Evolutionary conservation across 306 rosid species (phyloP).

Genomic region (barrel medic (Medicago truncatula)): MtrunA17r5.0-ANR NC_053048.1:39046001-39046500

Average conservation of each 20-base stretch:
- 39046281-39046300: not conserved
- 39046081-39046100: slow-evolving; percentile 32
- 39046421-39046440: slow-evolving; percentile 64
- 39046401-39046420: slow-evolving; percentile 68
- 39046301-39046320: not conserved
- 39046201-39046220: slow-evolving; percentile 62
- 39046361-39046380: slow-evolving; percentile 87
- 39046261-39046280: slow-evolving; percentile 11
- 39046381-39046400: slow-evolving; percentile 77
- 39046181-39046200: slow-evolving; percentile 81
- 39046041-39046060: slow-evolving; percentile 6
- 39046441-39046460: slow-evolving; percentile 65
- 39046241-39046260: slow-evolving; percentile 16
- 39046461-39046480: slow-evolving; percentile 82
- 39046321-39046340: slow-evolving; percentile 32
- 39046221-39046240: slow-evolving; percentile 66
- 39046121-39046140: slow-evolving; percentile 96
- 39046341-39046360: slow-evolving; percentile 73
- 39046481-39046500: slow-evolving; percentile 72
- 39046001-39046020: not conserved
- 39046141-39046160: slow-evolving; percentile 94
- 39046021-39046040: not conserved
- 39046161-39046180: slow-evolving; percentile 96
- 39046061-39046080: not conserved
- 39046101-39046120: slow-evolving; percentile 66